Base-by-base conservation (phyloP, 1,284 basidiomycete genomes). In the Leccinum subatratum region DNA sequence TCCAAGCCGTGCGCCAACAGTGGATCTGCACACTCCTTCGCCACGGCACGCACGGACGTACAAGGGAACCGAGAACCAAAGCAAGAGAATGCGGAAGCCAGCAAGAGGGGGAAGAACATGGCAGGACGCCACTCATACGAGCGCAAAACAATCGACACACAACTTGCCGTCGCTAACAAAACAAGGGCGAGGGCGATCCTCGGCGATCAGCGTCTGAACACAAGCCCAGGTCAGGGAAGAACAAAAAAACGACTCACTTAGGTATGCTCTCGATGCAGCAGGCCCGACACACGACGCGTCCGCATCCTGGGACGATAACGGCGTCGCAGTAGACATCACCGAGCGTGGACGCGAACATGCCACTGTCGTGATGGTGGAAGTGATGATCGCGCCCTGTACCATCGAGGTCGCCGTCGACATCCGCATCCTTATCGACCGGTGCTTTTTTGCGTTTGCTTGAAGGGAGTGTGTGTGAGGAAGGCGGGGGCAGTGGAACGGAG, bases 131-230 rank as follows among this genome's bases (percentile, higher is more conserved):
- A 20, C 6, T 57, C 28, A 74, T 45, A 75, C 67, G 14, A 69
- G 58, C 25, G 72, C 70, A 57, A 77, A 76, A 62, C 74, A 75
- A 59, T 75, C 74, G 45, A 77, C 57, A 42, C 74, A 75, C 63
- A 77, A 20, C 61, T 77, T 76, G 39, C 76, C 74, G 56, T 77
- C 75, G 45, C 74, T 75, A 60, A 22, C 6, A 54, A 51, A 51
- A 12, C n/a, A 51, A 51, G 11, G 11, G 18, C 11, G 20, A 51
- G 20, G 48, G 11, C 11, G 48, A 20, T 51, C 20, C 48, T 51
- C 48, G 48, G 48, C 11, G 54, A 63, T 73, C 66, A 68, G 67
- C 63, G 18, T 39, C 42, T 48, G 25, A 51, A 51, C 48, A 48
- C 45, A 64, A 48, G 57, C 18, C 32, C 11, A 42, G 9, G 34